Conservation (phyloP, 106 monocot genomes). For the Ottelia alismoides region DNA sequence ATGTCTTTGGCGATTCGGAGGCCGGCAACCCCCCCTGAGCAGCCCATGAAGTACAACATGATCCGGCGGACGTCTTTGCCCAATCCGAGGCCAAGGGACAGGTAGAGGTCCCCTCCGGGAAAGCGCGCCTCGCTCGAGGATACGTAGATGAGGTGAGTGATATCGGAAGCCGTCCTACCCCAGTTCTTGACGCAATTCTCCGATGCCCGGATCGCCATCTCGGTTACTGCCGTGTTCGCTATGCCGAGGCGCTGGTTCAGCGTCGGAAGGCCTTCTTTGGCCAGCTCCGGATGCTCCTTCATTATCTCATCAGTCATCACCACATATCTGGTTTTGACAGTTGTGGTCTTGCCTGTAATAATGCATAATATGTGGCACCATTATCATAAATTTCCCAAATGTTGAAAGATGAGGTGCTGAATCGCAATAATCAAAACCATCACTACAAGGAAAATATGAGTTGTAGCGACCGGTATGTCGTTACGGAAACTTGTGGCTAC, state of each 20-base stretch:
- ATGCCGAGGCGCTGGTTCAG: conserved; percentile 54
- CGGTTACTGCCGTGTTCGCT: conserved; percentile 45
- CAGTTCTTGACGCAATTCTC: conserved; percentile 38
- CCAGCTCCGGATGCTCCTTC: conserved; percentile 54
- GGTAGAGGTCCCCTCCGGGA: conserved; percentile 76
- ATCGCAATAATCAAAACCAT: too few relatives aligned
- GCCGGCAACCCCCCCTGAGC: conserved; percentile 67
- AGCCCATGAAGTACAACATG: conserved; percentile 63
- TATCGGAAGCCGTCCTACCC: conserved; percentile 35
- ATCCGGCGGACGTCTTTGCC: conserved; percentile 30
- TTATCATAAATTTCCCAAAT: conserved; percentile 1
- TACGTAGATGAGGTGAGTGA: conserved; percentile 82
- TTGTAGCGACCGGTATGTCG: too few relatives aligned
- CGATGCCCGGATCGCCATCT: conserved; percentile 38
- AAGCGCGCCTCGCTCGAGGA: conserved; percentile 70
- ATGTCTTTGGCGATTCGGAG: conserved; percentile 87
- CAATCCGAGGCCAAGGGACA: conserved; percentile 41
- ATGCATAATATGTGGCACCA: not conserved
- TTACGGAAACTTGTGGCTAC: too few relatives aligned
- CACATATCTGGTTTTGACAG: conserved; percentile 63
- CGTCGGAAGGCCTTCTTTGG: conserved; percentile 43
- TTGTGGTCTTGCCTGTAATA: conserved; percentile 75
- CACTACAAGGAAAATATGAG: too few relatives aligned
- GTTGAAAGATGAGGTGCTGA: not conserved
- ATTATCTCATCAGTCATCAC: conserved; percentile 68